Evolutionary conservation across 1,139 yeast genomes (phyloP).

Genomic region (Suhomyces bolitotheri): DNA sequence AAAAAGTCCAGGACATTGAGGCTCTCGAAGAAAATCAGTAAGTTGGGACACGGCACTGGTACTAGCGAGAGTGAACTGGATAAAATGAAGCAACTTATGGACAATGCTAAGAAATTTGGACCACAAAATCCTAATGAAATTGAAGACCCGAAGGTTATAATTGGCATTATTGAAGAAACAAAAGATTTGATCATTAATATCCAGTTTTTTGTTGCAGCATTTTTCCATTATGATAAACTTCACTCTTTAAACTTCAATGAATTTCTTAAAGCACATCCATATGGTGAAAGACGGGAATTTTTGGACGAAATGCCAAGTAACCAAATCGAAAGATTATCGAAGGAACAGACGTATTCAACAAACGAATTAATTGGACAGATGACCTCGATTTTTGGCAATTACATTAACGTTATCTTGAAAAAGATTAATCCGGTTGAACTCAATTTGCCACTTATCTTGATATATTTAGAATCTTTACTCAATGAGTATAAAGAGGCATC

Average conservation of each 20-base stretch:
- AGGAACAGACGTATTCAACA: slow-evolving; percentile 40
- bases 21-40: slow-evolving; percentile 28
- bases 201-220: slow-evolving; percentile 62
- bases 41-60: slow-evolving; percentile 12
- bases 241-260: slow-evolving; percentile 49
- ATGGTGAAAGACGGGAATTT: slow-evolving; percentile 32
- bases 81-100: slow-evolving; percentile 16
- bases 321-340: slow-evolving; percentile 17
- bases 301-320: slow-evolving; percentile 25
- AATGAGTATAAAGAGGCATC: slow-evolving; percentile 28
- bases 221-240: slow-evolving; percentile 60
- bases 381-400: slow-evolving; percentile 56
- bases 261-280: slow-evolving; percentile 45
- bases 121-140: slow-evolving; percentile 26
- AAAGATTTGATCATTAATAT: slow-evolving; percentile 43
- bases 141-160: slow-evolving; percentile 44
- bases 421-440: slow-evolving; percentile 40
- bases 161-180: slow-evolving; percentile 40
- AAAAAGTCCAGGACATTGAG: slow-evolving; percentile 38
- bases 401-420: slow-evolving; percentile 37
- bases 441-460: slow-evolving; percentile 37
- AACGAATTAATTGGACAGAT: slow-evolving; percentile 54
- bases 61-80: slow-evolving; percentile 7
- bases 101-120: slow-evolving; percentile 15
- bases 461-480: slow-evolving; percentile 42